These are phyloP conservation scores for Blepharisma japonicum DNA, from an alignment of 73 alveolate genomes.

Conservation along the genomic window DNA sequence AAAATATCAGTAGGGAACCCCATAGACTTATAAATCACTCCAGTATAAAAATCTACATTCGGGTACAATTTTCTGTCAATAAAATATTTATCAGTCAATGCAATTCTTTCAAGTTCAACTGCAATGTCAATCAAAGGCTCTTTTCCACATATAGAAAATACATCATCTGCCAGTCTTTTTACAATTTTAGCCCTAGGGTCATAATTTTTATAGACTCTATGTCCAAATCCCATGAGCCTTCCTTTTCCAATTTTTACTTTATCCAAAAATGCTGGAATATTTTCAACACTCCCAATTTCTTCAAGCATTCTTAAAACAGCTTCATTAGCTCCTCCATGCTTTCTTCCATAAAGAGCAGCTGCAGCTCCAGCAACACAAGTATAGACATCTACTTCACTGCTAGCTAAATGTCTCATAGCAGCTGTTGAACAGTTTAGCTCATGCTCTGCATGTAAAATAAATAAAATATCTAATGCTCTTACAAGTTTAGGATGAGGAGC, in stretches of 20 bases:
- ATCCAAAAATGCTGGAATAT: constrained; percentile 62
- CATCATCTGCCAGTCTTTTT: constrained; percentile 71
- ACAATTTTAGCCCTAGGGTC: constrained; percentile 88
- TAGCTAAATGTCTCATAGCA: constrained; percentile 84
- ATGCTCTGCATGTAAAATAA: constrained; percentile 92
- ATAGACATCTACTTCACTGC: constrained; percentile 72
- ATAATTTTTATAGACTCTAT: constrained; percentile 82
- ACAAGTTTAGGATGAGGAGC: constrained; percentile 79
- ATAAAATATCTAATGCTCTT: constrained; percentile 78
- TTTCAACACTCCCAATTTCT: constrained; percentile 67
- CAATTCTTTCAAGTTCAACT: constrained; percentile 80
- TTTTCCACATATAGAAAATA: constrained; percentile 77
- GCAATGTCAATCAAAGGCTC: constrained; percentile 89
- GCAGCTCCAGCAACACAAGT: constrained; percentile 85
- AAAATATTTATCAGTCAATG: constrained; percentile 71
- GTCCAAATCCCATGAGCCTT: constrained; percentile 88
- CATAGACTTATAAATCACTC: constrained; percentile 86
- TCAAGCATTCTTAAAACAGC: constrained; percentile 89
- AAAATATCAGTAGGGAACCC: constrained; percentile 90
- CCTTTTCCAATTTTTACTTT: constrained; percentile 63
- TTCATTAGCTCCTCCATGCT: constrained; percentile 95
- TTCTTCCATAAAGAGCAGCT: constrained; percentile 89
- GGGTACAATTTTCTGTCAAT: constrained; percentile 81
- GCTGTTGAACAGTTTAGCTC: constrained; percentile 92
- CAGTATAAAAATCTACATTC: constrained; percentile 89